A percentile compares a stretch with the other conserved stretches of the same genome.
These are phyloP conservation scores for Tothia fuscella DNA, from an alignment of 2,329 filamentous ascomycete species.

Conservation along the genomic window DNA sequence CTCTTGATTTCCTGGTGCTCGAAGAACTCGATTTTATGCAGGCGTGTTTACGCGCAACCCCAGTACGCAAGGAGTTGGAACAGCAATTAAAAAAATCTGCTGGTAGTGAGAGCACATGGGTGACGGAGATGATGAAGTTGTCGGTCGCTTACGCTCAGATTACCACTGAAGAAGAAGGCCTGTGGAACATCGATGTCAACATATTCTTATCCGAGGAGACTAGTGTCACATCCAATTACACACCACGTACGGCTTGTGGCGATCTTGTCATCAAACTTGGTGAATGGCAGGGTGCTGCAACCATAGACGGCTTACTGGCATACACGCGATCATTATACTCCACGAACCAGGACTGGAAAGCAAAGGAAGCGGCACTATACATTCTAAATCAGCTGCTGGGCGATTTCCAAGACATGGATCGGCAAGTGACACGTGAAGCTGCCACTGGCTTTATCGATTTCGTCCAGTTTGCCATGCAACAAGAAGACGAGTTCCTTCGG, in stretches of 20 bases:
- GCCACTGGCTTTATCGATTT: conserved; percentile 68
- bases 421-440: conserved; percentile 55
- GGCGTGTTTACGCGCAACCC: conserved; percentile 74
- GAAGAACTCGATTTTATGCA: conserved; percentile 95
- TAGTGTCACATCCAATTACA: conserved; percentile 91
- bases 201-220: conserved; percentile 92
- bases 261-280: conserved; percentile 87
- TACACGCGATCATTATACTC: conserved; percentile 67
- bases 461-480: conserved; percentile 63
- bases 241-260: conserved; percentile 80
- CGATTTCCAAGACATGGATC: conserved; percentile 70
- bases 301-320: conserved; percentile 65
- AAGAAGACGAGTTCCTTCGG: conserved; percentile 62
- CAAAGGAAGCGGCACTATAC: conserved; percentile 71
- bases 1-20: conserved; percentile 81
- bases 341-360: conserved; percentile 43
- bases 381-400: conserved; percentile 73
- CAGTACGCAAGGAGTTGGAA: conserved; percentile 81
- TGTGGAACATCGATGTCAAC: conserved; percentile 96
- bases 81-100: conserved; percentile 53
- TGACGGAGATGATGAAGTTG: conserved; percentile 77
- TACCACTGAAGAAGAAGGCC: conserved; percentile 78
- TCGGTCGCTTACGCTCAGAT: conserved; percentile 80
- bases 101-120: conserved; percentile 58
- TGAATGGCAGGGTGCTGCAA: conserved; percentile 70